Evolutionary conservation across 1,284 basidiomycete genomes (phyloP).

Genomic region (Leccinum fuscescens): DNA sequence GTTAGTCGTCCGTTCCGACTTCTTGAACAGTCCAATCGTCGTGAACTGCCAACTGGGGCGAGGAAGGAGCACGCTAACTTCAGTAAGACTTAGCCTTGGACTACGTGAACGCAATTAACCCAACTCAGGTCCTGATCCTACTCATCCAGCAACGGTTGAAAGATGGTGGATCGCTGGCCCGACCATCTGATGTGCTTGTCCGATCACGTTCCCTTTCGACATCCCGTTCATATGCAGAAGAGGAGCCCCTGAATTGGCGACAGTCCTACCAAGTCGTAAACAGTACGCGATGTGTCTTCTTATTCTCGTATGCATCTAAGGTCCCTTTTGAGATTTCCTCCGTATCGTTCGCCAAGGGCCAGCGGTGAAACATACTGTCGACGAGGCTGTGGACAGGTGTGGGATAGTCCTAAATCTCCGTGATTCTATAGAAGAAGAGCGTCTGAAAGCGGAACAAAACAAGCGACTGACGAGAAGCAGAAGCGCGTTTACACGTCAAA

Average conservation of each 20-base stretch:
- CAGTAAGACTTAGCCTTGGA: conserved; percentile 48
- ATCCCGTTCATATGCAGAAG: conserved; percentile 32
- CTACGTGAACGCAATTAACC: conserved; percentile 10
- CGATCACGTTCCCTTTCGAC: conserved; percentile 43
- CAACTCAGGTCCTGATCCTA: conserved; percentile 70
- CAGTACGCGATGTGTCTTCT: conserved; percentile 46
- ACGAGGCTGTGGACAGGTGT: conserved; percentile 90
- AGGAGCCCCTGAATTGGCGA: conserved; percentile 39
- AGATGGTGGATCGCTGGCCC: conserved; percentile 37
- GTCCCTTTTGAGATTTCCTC: conserved; percentile 62
- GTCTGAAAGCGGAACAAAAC: conserved; percentile 75
- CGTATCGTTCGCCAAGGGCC: conserved; percentile 92
- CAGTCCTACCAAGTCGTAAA: conserved; percentile 81
- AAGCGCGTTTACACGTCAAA: conserved; percentile 66
- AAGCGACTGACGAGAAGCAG: conserved; percentile 70
- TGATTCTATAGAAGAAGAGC: conserved; percentile 85
- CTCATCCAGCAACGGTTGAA: conserved; percentile 88
- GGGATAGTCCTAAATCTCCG: conserved; percentile 82
- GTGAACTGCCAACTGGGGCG: conserved; percentile 96
- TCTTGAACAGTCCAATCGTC: conserved; percentile 79
- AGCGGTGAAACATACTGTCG: conserved; percentile 84
- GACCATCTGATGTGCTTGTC: conserved; percentile 35
- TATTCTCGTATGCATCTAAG: conserved; percentile 6
- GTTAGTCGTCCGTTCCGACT: conserved; percentile 75
- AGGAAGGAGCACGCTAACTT: conserved; percentile 89